Evolutionary conservation across 2,329 filamentous ascomycete species (phyloP).

Genomic region (Fusarium burgessii): DNA sequence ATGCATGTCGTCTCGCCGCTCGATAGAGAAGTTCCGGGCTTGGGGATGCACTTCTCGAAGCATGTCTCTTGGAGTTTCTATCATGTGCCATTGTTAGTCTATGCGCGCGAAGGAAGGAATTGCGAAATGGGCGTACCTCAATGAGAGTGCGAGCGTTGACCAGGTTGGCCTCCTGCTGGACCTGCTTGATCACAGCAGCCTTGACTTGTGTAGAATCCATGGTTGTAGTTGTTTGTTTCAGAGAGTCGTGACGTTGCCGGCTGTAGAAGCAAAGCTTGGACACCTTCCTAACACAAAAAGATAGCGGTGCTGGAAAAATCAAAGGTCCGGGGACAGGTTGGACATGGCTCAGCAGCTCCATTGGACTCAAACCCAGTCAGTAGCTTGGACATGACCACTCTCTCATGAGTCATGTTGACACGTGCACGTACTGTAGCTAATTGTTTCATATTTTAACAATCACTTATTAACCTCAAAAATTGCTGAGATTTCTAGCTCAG

Average conservation of each 20-base stretch:
- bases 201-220: slow-evolving; percentile 72
- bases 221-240: slow-evolving; percentile 41
- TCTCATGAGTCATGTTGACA: neutral
- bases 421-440: no score
- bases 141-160: slow-evolving; percentile 78
- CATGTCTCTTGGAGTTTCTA: slow-evolving; percentile 86
- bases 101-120: slow-evolving; percentile 3
- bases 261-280: slow-evolving; percentile 29
- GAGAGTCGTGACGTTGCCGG: slow-evolving; percentile 34
- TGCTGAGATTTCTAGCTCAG: neutral
- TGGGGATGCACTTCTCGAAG: slow-evolving; percentile 81
- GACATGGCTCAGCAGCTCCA: slow-evolving; percentile 30
- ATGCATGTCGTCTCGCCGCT: slow-evolving; percentile 77
- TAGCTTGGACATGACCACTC: neutral
- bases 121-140: slow-evolving; percentile 61
- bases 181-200: slow-evolving; percentile 73
- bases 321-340: slow-evolving; percentile 12
- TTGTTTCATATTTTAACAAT: neutral
- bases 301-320: slow-evolving; percentile 27
- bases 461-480: neutral
- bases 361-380: neutral
- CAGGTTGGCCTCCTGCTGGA: slow-evolving; percentile 73
- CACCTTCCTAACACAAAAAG: slow-evolving; percentile 20
- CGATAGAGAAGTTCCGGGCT: slow-evolving; percentile 75
- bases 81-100: slow-evolving; percentile 9